Percentiles rank a stretch among this genome's conserved stretches.
Evolutionary conservation across 345 rosid species (phyloP).

Genomic region (Gossypium ekmanianum): DNA sequence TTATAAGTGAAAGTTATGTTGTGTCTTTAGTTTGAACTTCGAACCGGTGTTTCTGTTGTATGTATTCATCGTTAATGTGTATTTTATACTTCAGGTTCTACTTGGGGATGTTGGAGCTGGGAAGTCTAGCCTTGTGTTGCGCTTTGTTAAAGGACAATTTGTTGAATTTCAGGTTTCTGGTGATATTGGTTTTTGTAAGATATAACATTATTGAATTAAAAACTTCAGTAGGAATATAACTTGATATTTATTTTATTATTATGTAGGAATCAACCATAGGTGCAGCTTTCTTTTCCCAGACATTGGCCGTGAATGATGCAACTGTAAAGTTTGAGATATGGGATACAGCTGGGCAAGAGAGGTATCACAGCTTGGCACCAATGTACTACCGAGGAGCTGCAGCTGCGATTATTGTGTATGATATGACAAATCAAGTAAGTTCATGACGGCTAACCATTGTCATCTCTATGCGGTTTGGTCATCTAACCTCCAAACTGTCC

Average conservation of each 20-base stretch:
- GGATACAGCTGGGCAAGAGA: constrained; percentile 99
- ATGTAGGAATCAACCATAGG: constrained; percentile 95
- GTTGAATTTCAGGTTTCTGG: constrained; percentile 74
- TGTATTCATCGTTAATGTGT: constrained; percentile 12
- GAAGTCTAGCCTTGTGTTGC: constrained; percentile 87
- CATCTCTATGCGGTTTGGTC: background rate
- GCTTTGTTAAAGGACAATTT: constrained; percentile 88
- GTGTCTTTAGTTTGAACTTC: background rate
- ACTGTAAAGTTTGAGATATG: constrained; percentile 97
- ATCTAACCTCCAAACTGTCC: background rate
- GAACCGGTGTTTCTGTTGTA: background rate
- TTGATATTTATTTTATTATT: constrained; percentile 15
- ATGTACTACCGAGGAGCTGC: constrained; percentile 99
- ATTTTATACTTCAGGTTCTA: constrained; percentile 59
- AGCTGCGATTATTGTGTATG: constrained; percentile 87
- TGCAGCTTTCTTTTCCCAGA: constrained; percentile 95
- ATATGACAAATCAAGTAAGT: constrained; percentile 75
- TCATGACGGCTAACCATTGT: background rate
- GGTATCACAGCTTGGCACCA: constrained; percentile 97
- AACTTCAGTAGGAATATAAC: background rate
- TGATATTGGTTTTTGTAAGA: background rate
- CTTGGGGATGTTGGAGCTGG: constrained; percentile 98
- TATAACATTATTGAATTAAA: background rate
- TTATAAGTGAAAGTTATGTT: background rate
- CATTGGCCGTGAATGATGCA: constrained; percentile 87